Evolutionary conservation across 75 land plant species (phyloP), one percentile per base, ranked within the genome.

Genomic region (Adiantum capillusveneris): DNA sequence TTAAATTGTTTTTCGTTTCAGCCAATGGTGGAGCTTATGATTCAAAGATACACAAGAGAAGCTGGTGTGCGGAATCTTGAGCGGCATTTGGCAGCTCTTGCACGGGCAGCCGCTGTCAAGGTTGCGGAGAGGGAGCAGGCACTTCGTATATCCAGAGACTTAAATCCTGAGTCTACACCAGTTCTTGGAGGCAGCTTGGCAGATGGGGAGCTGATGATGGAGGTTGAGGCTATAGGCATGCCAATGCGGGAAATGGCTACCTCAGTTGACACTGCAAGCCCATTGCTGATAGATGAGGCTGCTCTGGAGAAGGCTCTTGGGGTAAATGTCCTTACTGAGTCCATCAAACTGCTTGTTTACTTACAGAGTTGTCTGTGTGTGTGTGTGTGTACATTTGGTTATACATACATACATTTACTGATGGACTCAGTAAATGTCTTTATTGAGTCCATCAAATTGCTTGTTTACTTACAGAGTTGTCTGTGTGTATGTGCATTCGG

Each of bases 51-150:
- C 67, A 88, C 94, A 29, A 71, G 96, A 60, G 99, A 94, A 71
- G 99, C 99, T 66, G 99, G 99, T 67, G 96, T 94, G 0, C 80
- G 99, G 5, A 86, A 78, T 63, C 71, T 94, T 34, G 87, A 90
- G 45, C 78, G 99, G 26, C 93, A 84, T 72, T 67, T 94, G 53
- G 91, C 99, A 77, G 85, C 99, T 37, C 66, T 94, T 59, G 99
- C 99, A 57, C 87, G 99, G 44, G 88, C 99, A 30, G 91, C 88
- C 58, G 99, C 96, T 63, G 99, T 94, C 9, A 81, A 66, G 62
- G 84, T 94, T 51, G 91, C 88, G 18, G 91, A 89, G 62, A 68
- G 76, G 64, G 87, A 89, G 51, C 68, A 65, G 27, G 48, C 68
- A 19, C 56, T 70, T 31, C 77, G 70, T 20, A 43, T 80, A 25